Conservation (phyloP, 257 asterid genomes). For the Striga asiatica region DNA sequence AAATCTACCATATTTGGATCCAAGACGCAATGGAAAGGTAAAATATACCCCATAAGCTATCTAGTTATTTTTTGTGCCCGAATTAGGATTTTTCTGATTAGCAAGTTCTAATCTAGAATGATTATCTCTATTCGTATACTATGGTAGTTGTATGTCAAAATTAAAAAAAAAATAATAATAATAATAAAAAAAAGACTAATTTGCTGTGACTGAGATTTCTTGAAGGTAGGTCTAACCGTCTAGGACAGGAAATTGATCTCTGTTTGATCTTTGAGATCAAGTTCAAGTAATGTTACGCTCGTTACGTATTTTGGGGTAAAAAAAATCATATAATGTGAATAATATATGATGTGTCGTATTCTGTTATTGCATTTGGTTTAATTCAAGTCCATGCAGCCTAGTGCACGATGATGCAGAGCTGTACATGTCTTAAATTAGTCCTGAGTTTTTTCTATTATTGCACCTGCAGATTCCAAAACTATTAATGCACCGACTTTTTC, state of each 20-base stretch:
- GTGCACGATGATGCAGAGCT: too few relatives aligned
- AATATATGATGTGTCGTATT: too few relatives aligned
- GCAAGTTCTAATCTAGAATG: not conserved
- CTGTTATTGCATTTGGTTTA: not conserved
- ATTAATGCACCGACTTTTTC: constrained; percentile 81
- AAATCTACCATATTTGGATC: constrained; percentile 75
- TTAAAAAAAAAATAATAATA: not conserved
- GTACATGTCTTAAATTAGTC: not conserved
- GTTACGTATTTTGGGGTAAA: not conserved
- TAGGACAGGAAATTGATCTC: not conserved
- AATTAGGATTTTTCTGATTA: not conserved
- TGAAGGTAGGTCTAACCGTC: too few relatives aligned
- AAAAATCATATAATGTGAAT: not conserved
- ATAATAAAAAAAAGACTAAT: not conserved
- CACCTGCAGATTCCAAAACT: constrained; percentile 74
- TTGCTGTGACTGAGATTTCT: too few relatives aligned
- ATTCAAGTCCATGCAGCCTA: not conserved
- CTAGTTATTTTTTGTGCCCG: not conserved
- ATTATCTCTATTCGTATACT: not conserved
- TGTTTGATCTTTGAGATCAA: not conserved
- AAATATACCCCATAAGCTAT: constrained; percentile 3
- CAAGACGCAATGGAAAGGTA: constrained; percentile 97
- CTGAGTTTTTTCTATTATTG: too few relatives aligned
- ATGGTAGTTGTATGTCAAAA: not conserved
- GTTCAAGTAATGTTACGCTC: not conserved